Percentiles rank a stretch among this genome's conserved stretches.
Evolutionary conservation across 805 yeast species (phyloP).

Genomic region (Myxozyma geophila): DNA sequence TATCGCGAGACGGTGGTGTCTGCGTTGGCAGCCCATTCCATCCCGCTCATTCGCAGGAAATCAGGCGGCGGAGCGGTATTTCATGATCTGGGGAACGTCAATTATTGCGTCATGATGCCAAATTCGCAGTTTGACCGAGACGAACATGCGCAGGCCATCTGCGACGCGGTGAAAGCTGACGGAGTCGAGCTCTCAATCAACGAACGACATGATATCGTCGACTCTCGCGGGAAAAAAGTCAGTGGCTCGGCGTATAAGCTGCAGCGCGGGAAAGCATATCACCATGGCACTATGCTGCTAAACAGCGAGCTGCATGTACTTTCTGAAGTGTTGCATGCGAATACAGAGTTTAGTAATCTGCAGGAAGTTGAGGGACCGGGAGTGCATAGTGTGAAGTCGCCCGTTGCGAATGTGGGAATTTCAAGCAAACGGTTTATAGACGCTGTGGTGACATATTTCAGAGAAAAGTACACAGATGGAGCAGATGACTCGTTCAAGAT

Average conservation of each 20-base stretch:
- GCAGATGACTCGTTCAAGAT: not conserved
- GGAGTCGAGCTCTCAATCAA: constrained; percentile 56
- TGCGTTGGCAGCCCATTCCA: constrained; percentile 52
- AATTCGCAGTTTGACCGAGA: constrained; percentile 65
- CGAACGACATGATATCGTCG: constrained; percentile 78
- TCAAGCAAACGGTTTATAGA: constrained; percentile 53
- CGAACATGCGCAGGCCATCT: constrained; percentile 56
- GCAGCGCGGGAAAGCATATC: constrained; percentile 79
- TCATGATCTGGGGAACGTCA: constrained; percentile 87
- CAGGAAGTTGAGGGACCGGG: constrained; percentile 55
- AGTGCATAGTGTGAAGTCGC: constrained; percentile 78
- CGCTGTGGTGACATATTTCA: constrained; percentile 51
- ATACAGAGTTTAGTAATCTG: constrained; percentile 49
- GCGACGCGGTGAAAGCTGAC: constrained; percentile 43
- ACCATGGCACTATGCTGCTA: constrained; percentile 94
- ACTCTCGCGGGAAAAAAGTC: constrained; percentile 57
- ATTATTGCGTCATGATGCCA: constrained; percentile 78
- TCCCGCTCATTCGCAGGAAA: constrained; percentile 75
- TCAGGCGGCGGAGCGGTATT: constrained; percentile 98
- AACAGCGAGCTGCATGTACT: constrained; percentile 65
- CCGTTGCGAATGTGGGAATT: constrained; percentile 69
- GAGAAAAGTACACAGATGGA: constrained; percentile 40
- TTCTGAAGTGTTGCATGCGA: constrained; percentile 55
- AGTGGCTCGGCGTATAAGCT: constrained; percentile 94
- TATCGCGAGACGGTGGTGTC: constrained; percentile 81